These are phyloP conservation scores for Fusarium sacchari DNA, from an alignment of 2,329 filamentous ascomycete genomes.

Conservation along the genomic window DNA sequence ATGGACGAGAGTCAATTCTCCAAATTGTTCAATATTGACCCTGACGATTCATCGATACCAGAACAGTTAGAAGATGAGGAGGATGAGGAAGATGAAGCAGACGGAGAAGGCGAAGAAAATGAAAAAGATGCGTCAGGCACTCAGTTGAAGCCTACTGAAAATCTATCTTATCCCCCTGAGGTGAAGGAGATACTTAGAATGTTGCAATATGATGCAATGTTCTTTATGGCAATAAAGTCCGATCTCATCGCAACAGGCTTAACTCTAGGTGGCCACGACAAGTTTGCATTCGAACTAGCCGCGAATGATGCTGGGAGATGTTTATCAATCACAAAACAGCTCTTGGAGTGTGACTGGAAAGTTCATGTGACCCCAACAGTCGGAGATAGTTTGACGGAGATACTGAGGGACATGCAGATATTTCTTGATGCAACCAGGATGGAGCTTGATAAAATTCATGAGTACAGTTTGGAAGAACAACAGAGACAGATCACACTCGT, in stretches of 20 bases:
- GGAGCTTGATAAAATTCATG: fast-evolving
- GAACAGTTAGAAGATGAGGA: neutral
- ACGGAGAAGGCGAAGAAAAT: no score
- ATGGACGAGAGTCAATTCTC: fast-evolving
- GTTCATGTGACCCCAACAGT: fast-evolving
- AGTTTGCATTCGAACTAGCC: neutral
- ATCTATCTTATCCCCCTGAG: no score
- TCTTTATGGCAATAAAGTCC: neutral
- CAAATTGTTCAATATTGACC: neutral
- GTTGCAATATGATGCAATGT: neutral
- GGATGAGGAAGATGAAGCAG: neutral
- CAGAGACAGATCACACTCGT: fast-evolving
- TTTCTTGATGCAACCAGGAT: fast-evolving
- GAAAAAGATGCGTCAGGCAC: fast-evolving
- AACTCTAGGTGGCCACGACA: fast-evolving
- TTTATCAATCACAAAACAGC: fast-evolving
- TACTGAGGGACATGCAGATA: fast-evolving
- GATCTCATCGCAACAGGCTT: neutral
- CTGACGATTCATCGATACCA: fast-evolving
- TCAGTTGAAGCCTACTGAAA: fast-evolving
- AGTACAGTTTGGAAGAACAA: fast-evolving
- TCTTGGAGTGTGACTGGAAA: fast-evolving
- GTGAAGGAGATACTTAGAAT: fast-evolving
- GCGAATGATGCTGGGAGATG: fast-evolving
- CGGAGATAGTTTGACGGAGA: neutral